Evolutionary conservation across 805 yeast genomes (phyloP), one percentile per base, ranked within the genome.

Genomic region (Hyphopichia homilentoma): DNA sequence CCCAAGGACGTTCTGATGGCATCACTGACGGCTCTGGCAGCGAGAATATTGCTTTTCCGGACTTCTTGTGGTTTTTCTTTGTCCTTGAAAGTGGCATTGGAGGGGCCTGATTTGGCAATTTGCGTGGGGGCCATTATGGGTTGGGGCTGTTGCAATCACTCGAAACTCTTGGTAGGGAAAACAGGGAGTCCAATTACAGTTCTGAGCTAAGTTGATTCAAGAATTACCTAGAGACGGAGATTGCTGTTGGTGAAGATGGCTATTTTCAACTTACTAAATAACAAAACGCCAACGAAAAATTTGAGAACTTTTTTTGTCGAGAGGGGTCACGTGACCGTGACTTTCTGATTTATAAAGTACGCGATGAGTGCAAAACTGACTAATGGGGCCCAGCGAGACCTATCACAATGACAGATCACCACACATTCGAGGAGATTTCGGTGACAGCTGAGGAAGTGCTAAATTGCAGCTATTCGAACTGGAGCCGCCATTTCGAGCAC

Each of bases 41-140:
- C 96, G 42, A 83, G 70, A 45, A 89, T 87, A 56, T 88, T 88
- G 33, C 89, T 77, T 60, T 77, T 79, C 42, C 97, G 82, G 33
- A 88, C 96, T 61, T 89, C 97, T 56, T 82, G 89, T 16, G 97
- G 97, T 72, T 89, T 88, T 50, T 89, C 96, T 58, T 81, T 87
- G 64, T 89, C 89, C 52, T 79, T 84, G 70, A 93, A 93, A 27
- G 93, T 84, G 33, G 93, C 88, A 63, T 87, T 87, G 23, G 88
- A 80, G 15, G 84, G 79, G 29, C 55, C 45, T 28, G 45, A 50
- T 39, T 34, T 44, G 15, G 52, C 37, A 26, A 27, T 38, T 30
- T 32, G 34, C 21, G 38, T 16, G 27, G 29, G 36, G 22, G 41
- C 44, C 44, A 40, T 40, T 30, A 28, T 33, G 15, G 30, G 17